A percentile compares a stretch with the other conserved stretches of the same genome.
phyloP scores from a whole-genome alignment of 306 rosid genomes.

The Glycyrrhiza uralensis region DNA sequence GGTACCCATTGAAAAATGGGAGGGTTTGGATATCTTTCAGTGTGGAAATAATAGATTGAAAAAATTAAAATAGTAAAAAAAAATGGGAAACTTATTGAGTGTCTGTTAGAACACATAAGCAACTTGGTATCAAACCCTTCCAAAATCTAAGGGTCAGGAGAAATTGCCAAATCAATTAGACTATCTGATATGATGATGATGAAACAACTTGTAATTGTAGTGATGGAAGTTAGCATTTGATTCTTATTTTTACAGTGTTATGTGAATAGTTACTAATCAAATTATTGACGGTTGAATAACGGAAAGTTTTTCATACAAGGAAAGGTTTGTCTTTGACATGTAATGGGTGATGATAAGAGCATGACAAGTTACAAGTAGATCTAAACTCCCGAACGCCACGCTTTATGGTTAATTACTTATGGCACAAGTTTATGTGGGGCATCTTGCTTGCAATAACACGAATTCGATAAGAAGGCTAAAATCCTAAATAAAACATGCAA shows the following conservation, averaged over 20 bases:
- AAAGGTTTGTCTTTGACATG: slow-evolving; percentile 19
- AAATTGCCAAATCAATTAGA: too few species aligned
- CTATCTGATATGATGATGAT: too few species aligned
- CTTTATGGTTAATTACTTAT: neutral
- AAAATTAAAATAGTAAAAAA: too few species aligned
- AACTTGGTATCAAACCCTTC: too few species aligned
- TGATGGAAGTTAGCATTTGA: too few species aligned
- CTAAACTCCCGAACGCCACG: neutral
- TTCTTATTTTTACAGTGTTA: neutral
- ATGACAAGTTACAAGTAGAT: neutral
- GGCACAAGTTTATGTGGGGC: neutral
- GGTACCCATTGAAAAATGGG: too few species aligned
- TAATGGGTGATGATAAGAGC: neutral
- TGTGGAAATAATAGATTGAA: too few species aligned
- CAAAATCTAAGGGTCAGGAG: too few species aligned
- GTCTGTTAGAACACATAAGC: too few species aligned
- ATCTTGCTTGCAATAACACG: neutral
- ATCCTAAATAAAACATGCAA: neutral
- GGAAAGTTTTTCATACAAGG: slow-evolving; percentile 22
- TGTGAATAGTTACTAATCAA: neutral
- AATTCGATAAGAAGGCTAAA: neutral
- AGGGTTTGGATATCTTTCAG: too few species aligned
- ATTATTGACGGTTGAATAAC: neutral
- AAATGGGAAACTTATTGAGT: too few species aligned
- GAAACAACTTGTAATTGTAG: too few species aligned